A percentile compares a stretch with the other conserved stretches of the same genome.
phyloP scores from a whole-genome alignment of 345 rosid species.

The Syzygium aqueum region DNA sequence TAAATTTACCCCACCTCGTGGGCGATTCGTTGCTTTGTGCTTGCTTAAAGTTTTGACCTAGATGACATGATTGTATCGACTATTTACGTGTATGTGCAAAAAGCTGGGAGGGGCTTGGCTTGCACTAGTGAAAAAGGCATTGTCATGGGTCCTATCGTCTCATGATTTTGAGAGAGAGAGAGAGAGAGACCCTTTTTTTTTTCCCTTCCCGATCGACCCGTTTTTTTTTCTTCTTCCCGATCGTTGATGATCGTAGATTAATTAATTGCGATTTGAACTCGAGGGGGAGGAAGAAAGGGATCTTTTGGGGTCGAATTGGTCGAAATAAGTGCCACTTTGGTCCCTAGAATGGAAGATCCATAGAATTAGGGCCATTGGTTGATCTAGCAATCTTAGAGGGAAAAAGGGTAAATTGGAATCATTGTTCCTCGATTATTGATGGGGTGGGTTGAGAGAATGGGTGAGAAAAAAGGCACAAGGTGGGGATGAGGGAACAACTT shows the following conservation, averaged over 20 bases:
- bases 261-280: constrained; percentile 14
- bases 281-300: background rate
- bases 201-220: background rate
- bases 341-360: background rate
- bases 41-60: constrained; percentile 67
- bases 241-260: constrained; percentile 11
- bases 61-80: constrained; percentile 17
- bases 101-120: constrained; percentile 46
- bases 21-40: constrained; percentile 32
- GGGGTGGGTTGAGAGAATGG: constrained; percentile 6
- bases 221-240: background rate
- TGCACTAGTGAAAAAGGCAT: constrained; percentile 54
- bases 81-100: constrained; percentile 8
- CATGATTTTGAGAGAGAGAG: constrained; percentile 20
- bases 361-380: background rate
- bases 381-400: background rate
- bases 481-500: constrained; percentile 3
- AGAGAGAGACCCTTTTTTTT: background rate
- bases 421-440: constrained; percentile 31
- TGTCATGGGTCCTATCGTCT: constrained; percentile 36
- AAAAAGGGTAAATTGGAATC: constrained; percentile 5
- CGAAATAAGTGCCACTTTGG: background rate
- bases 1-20: constrained; percentile 20
- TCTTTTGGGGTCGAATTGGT: background rate
- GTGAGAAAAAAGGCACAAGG: constrained; percentile 7